A percentile compares a stretch with the other conserved stretches of the same genome.
These are phyloP conservation scores for Lachnellula subtilissima DNA, from an alignment of 2,329 filamentous ascomycete genomes.

Conservation along the genomic window DNA sequence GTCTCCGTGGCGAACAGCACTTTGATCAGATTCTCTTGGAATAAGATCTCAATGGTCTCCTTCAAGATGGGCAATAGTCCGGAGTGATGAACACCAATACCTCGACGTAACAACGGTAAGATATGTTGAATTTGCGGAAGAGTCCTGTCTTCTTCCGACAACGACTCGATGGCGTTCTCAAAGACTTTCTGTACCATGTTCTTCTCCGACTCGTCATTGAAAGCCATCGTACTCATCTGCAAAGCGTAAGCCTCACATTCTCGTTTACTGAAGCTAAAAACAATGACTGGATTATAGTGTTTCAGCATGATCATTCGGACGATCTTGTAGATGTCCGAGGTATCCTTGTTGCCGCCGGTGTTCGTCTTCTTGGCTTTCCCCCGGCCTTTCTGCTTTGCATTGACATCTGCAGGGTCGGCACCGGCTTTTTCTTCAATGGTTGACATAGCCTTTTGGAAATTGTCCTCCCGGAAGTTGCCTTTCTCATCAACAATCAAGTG, in stretches of 20 bases:
- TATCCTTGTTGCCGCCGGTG: constrained; percentile 71
- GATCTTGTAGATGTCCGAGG: constrained; percentile 92
- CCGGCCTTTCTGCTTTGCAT: constrained; percentile 76
- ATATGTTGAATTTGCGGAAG: constrained; percentile 89
- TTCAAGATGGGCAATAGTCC: constrained; percentile 93
- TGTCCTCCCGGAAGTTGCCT: constrained; percentile 90
- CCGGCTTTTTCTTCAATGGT: constrained; percentile 84
- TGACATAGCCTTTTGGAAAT: constrained; percentile 94
- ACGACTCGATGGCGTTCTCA: constrained; percentile 82
- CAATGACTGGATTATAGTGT: constrained; percentile 95
- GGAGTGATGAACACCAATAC: constrained; percentile 96
- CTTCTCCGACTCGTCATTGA: constrained; percentile 96
- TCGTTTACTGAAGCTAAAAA: constrained; percentile 98
- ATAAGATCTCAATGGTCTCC: constrained; percentile 97
- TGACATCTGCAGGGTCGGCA: constrained; percentile 71
- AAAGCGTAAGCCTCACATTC: constrained; percentile 91
- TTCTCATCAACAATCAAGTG: constrained; percentile 95
- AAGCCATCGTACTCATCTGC: constrained; percentile 78
- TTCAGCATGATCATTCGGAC: constrained; percentile 98
- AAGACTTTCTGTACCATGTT: constrained; percentile 93
- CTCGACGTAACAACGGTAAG: constrained; percentile 79
- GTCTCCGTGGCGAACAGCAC: constrained; percentile 97
- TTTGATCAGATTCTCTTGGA: constrained; percentile 97
- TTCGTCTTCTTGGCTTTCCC: constrained; percentile 90
- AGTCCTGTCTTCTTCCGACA: constrained; percentile 85